Base-by-base conservation (phyloP, 139 green algal species). In the Chlamydomonas urium region DNA sequence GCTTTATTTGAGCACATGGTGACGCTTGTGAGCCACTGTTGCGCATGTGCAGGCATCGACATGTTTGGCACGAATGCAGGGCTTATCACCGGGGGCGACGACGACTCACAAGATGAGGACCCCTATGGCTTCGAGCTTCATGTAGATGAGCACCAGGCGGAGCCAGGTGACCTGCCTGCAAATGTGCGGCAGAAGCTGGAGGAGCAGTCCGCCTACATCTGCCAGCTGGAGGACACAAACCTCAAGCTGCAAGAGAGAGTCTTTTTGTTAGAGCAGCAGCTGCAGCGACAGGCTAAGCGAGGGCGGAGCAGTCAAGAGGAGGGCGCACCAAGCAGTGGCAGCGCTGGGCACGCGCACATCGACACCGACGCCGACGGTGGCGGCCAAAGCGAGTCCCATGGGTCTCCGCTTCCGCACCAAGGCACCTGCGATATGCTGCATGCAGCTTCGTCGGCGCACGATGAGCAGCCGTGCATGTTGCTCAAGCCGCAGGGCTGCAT, bases 201-300 rank as follows among this genome's bases (percentile, higher is more conserved):
- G 5, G 60, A 67, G 32, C 60, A 67, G 29, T 14, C 32, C 4
- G 60, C 29, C 10, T 67, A 67, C 33, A 45, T 67, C 33, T 67
- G 60, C 60, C 60, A 67, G 60, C 60, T 67, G 14, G 60, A 67
- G 33, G 60, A 67, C 5, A 67, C 32, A 14, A 67, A 67, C 33
- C 33, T 67, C 5, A 38, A 42, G 33, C 17, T 67, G 17, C 60
- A 45, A 26, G 60, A 67, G 60, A 42, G 42, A 21, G 4, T 67
- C 26, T 67, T 14, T 6, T 24, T 67, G 60, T 4, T 67, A 10
- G 60, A 67, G 60, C 10, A 73, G n/a, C n/a, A n/a, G n/a, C n/a
- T n/a, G n/a, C n/a, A n/a, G n/a, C n/a, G n/a, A n/a, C n/a, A n/a
- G n/a, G n/a, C n/a, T n/a, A n/a, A n/a, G n/a, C n/a, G n/a, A n/a